Evolutionary conservation across 2,329 filamentous ascomycete species (phyloP).

Genomic region (Epichloe elymi): DNA sequence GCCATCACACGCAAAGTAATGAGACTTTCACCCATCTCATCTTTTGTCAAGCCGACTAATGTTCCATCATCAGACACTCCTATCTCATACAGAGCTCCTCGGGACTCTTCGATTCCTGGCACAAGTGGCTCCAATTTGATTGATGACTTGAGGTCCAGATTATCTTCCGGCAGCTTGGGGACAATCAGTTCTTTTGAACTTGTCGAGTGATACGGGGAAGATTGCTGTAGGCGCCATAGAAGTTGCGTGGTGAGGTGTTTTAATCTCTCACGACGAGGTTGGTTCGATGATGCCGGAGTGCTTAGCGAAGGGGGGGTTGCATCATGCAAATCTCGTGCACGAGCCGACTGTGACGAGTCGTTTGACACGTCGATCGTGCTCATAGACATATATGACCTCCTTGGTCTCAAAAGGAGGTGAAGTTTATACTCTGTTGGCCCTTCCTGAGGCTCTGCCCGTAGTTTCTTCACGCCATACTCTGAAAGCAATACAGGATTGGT

Average conservation of each 20-base stretch:
- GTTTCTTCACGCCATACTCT: constrained; percentile 56
- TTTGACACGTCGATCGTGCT: constrained; percentile 37
- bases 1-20: constrained; percentile 82
- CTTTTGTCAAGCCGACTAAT: constrained; percentile 73
- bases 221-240: constrained; percentile 89
- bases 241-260: constrained; percentile 91
- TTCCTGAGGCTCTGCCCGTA: constrained; percentile 84
- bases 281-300: constrained; percentile 35
- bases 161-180: constrained; percentile 58
- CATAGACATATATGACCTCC: constrained; percentile 58
- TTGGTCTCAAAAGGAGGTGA: constrained; percentile 69
- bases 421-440: constrained; percentile 96
- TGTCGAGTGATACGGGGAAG: constrained; percentile 77
- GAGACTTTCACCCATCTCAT: constrained; percentile 87
- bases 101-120: constrained; percentile 80
- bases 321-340: constrained; percentile 3
- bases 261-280: constrained; percentile 69
- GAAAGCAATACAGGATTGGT: constrained; percentile 31
- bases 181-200: constrained; percentile 63
- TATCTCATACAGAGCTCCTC: constrained; percentile 90
- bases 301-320: constrained; percentile 13
- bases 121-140: constrained; percentile 44
- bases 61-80: constrained; percentile 91
- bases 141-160: constrained; percentile 30
- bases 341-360: constrained; percentile 2